A percentile compares a stretch with the other conserved stretches of the same genome.
These are phyloP conservation scores for Chernovozyma sophiae-reginae DNA, from an alignment of 1,139 yeast species.

Conservation along the genomic window DNA sequence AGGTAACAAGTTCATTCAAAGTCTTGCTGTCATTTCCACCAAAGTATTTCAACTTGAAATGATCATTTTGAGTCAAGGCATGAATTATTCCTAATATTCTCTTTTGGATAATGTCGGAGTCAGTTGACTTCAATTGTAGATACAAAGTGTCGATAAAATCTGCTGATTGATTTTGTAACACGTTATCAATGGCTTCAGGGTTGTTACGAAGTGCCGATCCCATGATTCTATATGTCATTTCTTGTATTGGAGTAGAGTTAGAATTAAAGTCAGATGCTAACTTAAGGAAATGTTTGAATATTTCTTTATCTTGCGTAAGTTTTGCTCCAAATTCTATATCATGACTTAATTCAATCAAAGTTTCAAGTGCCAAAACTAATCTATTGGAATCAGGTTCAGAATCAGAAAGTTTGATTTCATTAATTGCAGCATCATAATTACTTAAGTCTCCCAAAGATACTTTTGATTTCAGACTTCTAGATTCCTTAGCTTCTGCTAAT, in stretches of 20 bases:
- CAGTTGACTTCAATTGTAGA: constrained; percentile 12
- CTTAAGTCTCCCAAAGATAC: constrained; percentile 19
- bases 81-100: constrained; percentile 48
- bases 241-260: constrained; percentile 21
- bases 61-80: constrained; percentile 31
- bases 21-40: constrained; percentile 16
- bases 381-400: constrained; percentile 12
- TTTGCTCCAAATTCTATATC: constrained; percentile 60
- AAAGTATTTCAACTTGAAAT: constrained; percentile 26
- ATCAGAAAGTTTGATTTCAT: constrained; percentile 18
- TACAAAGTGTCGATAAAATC: constrained; percentile 16
- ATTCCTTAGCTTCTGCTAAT: constrained; percentile 12
- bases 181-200: constrained; percentile 49
- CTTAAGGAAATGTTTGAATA: constrained; percentile 13
- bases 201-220: constrained; percentile 68
- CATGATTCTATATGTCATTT: constrained; percentile 47
- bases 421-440: constrained; percentile 25
- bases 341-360: constrained; percentile 57
- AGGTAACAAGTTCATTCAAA: constrained; percentile 21
- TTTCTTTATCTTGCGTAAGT: constrained; percentile 20
- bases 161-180: constrained; percentile 14
- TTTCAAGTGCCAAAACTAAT: constrained; percentile 35
- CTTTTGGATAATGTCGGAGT: constrained; percentile 35
- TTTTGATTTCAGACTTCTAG: constrained; percentile 9
- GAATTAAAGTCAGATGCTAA: constrained; percentile 15